phyloP scores from a whole-genome alignment of 2,329 filamentous ascomycete species.

The Talaromyces sp. region DNA sequence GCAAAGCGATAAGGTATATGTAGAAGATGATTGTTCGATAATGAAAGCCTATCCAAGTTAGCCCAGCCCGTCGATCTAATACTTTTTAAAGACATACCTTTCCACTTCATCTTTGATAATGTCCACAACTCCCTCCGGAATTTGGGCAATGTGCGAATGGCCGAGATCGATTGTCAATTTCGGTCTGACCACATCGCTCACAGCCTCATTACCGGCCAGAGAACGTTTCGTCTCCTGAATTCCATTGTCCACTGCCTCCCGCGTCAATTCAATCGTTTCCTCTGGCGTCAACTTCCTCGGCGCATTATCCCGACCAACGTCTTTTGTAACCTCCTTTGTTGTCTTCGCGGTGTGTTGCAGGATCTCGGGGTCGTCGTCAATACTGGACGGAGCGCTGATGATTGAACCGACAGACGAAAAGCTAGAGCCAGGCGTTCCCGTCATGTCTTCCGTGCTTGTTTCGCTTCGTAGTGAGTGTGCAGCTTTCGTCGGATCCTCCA shows the following conservation, averaged over 20 bases:
- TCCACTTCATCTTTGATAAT: conserved; percentile 51
- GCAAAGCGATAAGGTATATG: conserved; percentile 45
- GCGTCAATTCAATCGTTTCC: conserved; percentile 42
- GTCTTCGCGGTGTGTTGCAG: conserved; percentile 15
- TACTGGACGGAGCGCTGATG: conserved; percentile 19
- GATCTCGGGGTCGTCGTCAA: conserved; percentile 23
- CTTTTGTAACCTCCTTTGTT: conserved; percentile 15
- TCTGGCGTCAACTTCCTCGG: conserved; percentile 33
- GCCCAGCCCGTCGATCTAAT: not conserved
- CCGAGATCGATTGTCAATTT: conserved; percentile 49
- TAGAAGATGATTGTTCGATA: conserved; percentile 49
- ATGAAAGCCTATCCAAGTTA: conserved; percentile 35
- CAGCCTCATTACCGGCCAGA: conserved; percentile 40
- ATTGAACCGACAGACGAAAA: conserved; percentile 20
- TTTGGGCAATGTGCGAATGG: conserved; percentile 43
- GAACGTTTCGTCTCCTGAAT: conserved; percentile 44
- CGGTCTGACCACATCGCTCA: conserved; percentile 42
- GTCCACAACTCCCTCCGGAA: conserved; percentile 47
- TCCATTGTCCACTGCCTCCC: conserved; percentile 42
- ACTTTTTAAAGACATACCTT: conserved; percentile 27
- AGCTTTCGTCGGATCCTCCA: conserved; percentile 33
- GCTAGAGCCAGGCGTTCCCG: conserved; percentile 23
- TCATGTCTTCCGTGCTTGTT: conserved; percentile 24
- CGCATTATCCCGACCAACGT: conserved; percentile 17
- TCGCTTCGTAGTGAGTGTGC: conserved; percentile 26